phyloP scores from a whole-genome alignment of 2,329 filamentous ascomycete species.

The Calonectria naviculata region DNA sequence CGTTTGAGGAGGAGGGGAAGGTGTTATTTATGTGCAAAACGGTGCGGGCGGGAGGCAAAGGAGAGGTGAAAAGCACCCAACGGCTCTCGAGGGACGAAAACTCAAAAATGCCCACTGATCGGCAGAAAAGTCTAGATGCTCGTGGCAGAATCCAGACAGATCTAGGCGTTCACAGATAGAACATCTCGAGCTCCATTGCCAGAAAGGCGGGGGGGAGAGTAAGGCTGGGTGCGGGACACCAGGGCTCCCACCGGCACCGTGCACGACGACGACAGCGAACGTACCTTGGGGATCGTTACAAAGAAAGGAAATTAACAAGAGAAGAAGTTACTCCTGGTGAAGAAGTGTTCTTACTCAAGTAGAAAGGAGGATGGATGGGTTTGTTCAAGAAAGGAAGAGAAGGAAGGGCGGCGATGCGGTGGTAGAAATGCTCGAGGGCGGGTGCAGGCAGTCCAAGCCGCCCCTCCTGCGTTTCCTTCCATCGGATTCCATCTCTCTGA shows the following conservation, averaged over 20 bases:
- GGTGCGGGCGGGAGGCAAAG: slow-evolving; percentile 15
- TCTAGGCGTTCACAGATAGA: not conserved
- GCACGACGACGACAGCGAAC: slow-evolving; percentile 19
- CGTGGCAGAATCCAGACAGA: not conserved
- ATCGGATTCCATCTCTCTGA: slow-evolving; percentile 54
- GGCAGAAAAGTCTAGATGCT: not conserved
- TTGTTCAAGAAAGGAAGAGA: slow-evolving; percentile 29
- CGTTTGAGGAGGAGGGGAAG: slow-evolving; percentile 19
- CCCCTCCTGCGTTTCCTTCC: slow-evolving; percentile 53
- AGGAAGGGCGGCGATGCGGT: slow-evolving; percentile 39
- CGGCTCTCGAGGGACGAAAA: not conserved
- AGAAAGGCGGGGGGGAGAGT: not conserved
- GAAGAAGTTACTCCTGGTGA: slow-evolving; percentile 37
- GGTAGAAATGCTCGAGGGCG: slow-evolving; percentile 47
- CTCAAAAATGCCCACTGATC: not conserved
- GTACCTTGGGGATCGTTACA: slow-evolving; percentile 41
- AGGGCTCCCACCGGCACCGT: not conserved
- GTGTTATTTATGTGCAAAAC: slow-evolving; percentile 1
- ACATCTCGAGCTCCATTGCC: not conserved
- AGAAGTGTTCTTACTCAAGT: slow-evolving; percentile 38
- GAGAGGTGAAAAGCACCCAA: not conserved
- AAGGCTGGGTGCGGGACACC: slow-evolving; percentile 4
- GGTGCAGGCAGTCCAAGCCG: slow-evolving; percentile 23
- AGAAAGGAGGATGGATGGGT: slow-evolving; percentile 32
- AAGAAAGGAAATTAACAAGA: slow-evolving; percentile 38